Conservation (phyloP, 2,329 filamentous ascomycete species). For the Ilyonectria robusta region DNA sequence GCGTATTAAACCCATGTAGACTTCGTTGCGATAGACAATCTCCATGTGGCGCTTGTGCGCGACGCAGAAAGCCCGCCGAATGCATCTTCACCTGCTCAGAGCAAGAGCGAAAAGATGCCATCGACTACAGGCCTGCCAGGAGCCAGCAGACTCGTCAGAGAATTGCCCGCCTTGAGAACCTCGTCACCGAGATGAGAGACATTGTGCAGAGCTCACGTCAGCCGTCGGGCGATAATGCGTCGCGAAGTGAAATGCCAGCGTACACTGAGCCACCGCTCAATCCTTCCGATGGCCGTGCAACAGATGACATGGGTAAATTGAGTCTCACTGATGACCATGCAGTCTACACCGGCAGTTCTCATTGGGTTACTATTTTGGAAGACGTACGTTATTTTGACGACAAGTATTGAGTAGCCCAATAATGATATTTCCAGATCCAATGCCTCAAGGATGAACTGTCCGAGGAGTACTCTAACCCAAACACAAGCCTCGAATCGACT, state of each 20-base stretch:
- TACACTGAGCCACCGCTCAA: neutral
- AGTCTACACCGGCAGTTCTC: slow-evolving; percentile 22
- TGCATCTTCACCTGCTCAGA: slow-evolving; percentile 28
- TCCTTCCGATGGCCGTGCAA: neutral
- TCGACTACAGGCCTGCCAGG: slow-evolving; percentile 33
- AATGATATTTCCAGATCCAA: slow-evolving; percentile 11
- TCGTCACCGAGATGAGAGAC: slow-evolving; percentile 34
- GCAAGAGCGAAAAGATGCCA: slow-evolving; percentile 35
- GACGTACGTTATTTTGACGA: slow-evolving; percentile 7
- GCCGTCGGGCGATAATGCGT: neutral
- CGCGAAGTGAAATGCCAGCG: neutral
- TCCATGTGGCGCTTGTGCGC: slow-evolving; percentile 22
- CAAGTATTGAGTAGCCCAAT: no score
- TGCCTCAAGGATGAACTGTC: slow-evolving; percentile 22
- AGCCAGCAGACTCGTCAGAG: slow-evolving; percentile 34
- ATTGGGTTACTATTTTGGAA: slow-evolving; percentile 24
- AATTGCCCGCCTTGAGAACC: slow-evolving; percentile 35
- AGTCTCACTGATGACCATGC: slow-evolving; percentile 14
- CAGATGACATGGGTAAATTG: slow-evolving; percentile 18
- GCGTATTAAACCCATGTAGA: neutral
- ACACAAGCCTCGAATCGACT: neutral
- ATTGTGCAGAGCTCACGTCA: slow-evolving; percentile 19
- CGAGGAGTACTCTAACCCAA: neutral
- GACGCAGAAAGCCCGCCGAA: slow-evolving; percentile 22
- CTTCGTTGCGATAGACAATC: slow-evolving; percentile 26